phyloP scores from a whole-genome alignment of 1,284 basidiomycete genomes.

The Dichomitus squalens region DNA sequence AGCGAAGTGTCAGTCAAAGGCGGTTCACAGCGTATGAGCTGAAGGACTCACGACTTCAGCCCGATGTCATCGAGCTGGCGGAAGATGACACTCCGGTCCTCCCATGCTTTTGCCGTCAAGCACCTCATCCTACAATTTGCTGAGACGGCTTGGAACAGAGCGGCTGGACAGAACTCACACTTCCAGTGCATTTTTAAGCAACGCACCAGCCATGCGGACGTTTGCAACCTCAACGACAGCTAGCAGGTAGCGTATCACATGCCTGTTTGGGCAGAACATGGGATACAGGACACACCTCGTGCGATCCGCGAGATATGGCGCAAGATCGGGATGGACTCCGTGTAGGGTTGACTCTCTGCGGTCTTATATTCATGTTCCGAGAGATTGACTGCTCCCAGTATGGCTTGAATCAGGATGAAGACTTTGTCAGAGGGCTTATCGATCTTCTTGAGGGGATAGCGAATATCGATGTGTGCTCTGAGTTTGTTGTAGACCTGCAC shows the following conservation, averaged over 20 bases:
- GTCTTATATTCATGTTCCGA: slow-evolving; percentile 67
- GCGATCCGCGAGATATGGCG: slow-evolving; percentile 69
- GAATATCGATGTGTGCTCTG: slow-evolving; percentile 67
- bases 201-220: slow-evolving; percentile 57
- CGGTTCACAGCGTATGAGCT: background rate
- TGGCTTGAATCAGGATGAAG: slow-evolving; percentile 78
- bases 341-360: slow-evolving; percentile 67
- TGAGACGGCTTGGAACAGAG: background rate
- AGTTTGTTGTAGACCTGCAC: slow-evolving; percentile 64
- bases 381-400: slow-evolving; percentile 72
- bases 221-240: slow-evolving; percentile 75
- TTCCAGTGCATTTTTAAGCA: slow-evolving; percentile 72
- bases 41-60: slow-evolving; percentile 73
- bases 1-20: no score
- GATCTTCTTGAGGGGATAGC: slow-evolving; percentile 68
- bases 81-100: slow-evolving; percentile 77
- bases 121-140: slow-evolving; percentile 60
- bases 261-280: background rate
- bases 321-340: slow-evolving; percentile 69
- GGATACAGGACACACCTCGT: slow-evolving; percentile 48
- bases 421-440: slow-evolving; percentile 72
- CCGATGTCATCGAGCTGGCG: slow-evolving; percentile 82
- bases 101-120: slow-evolving; percentile 81
- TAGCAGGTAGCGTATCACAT: slow-evolving; percentile 29
- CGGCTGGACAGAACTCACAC: slow-evolving; percentile 41